Evolutionary conservation across 257 asterid genomes (phyloP).

Genomic region (Agastache rugosa): DNA sequence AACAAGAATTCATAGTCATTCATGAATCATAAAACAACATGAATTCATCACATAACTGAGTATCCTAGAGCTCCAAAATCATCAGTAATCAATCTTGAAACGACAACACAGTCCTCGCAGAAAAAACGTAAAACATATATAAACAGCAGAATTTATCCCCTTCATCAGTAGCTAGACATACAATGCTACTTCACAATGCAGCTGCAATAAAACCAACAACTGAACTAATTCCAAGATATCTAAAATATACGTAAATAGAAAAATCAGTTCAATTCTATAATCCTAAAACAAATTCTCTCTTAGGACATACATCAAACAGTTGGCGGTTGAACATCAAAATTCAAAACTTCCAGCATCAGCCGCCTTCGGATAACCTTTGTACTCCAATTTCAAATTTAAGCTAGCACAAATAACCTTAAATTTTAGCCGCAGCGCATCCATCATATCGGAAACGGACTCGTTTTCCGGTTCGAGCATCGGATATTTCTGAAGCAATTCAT

Average conservation of each 20-base stretch:
- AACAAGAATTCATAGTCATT: too few relatives aligned
- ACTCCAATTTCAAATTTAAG: slow-evolving; percentile 58
- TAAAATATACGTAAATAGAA: too few relatives aligned
- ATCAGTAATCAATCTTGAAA: background rate
- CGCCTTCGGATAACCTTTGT: slow-evolving; percentile 47
- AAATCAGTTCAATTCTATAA: too few relatives aligned
- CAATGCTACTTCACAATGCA: background rate
- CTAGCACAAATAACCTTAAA: slow-evolving; percentile 62
- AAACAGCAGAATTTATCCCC: background rate
- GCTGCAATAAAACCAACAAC: background rate
- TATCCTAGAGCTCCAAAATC: too few relatives aligned
- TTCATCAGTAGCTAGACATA: background rate
- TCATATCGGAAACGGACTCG: slow-evolving; percentile 53
- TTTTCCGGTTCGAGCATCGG: slow-evolving; percentile 64
- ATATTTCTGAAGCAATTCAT: slow-evolving; percentile 51
- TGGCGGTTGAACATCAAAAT: slow-evolving; percentile 40
- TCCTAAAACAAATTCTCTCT: background rate
- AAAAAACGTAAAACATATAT: too few relatives aligned
- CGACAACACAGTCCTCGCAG: background rate
- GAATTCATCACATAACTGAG: too few relatives aligned
- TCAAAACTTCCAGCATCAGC: slow-evolving; percentile 43
- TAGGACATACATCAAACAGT: slow-evolving; percentile 42
- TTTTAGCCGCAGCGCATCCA: slow-evolving; percentile 62
- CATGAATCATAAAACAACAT: too few relatives aligned
- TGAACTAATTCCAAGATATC: background rate